These are phyloP conservation scores for Cladosporium sp. DNA, from an alignment of 2,329 filamentous ascomycete species.

Conservation along the genomic window DNA sequence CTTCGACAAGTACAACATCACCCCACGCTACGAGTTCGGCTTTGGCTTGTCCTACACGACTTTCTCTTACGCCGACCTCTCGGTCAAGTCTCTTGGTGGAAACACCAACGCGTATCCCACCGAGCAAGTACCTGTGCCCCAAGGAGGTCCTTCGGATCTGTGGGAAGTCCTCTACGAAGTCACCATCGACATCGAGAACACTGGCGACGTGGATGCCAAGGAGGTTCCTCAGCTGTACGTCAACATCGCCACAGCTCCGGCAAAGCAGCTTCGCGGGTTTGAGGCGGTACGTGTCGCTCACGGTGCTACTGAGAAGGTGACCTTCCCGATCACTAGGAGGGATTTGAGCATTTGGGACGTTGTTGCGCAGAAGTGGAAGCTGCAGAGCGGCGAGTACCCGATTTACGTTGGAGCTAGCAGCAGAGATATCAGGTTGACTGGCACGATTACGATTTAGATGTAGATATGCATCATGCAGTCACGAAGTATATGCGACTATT, in stretches of 20 bases:
- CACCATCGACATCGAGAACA: slow-evolving; percentile 52
- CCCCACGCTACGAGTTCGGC: slow-evolving; percentile 79
- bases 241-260: slow-evolving; percentile 41
- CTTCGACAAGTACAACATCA: slow-evolving; percentile 72
- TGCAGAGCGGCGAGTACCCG: slow-evolving; percentile 16
- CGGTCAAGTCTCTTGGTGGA: slow-evolving; percentile 37
- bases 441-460: not conserved
- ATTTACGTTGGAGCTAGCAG: slow-evolving; percentile 15
- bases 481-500: too few species aligned
- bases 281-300: slow-evolving; percentile 40
- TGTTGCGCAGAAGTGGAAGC: slow-evolving; percentile 43
- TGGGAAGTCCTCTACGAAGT: slow-evolving; percentile 52
- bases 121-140: slow-evolving; percentile 47
- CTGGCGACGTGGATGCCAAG: slow-evolving; percentile 49
- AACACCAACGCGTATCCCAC: slow-evolving; percentile 54
- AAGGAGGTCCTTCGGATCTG: slow-evolving; percentile 47
- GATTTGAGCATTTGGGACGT: slow-evolving; percentile 48
- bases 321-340: slow-evolving; percentile 41
- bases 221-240: slow-evolving; percentile 60
- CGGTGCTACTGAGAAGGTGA: slow-evolving; percentile 28
- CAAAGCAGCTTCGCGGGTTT: slow-evolving; percentile 41
- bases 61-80: slow-evolving; percentile 61
- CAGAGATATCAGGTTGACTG: slow-evolving; percentile 15
- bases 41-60: slow-evolving; percentile 78
- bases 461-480: too few species aligned